These are phyloP conservation scores for Dendrothele bispora DNA, from an alignment of 768 basidiomycete genomes.

Conservation along the genomic window DNA sequence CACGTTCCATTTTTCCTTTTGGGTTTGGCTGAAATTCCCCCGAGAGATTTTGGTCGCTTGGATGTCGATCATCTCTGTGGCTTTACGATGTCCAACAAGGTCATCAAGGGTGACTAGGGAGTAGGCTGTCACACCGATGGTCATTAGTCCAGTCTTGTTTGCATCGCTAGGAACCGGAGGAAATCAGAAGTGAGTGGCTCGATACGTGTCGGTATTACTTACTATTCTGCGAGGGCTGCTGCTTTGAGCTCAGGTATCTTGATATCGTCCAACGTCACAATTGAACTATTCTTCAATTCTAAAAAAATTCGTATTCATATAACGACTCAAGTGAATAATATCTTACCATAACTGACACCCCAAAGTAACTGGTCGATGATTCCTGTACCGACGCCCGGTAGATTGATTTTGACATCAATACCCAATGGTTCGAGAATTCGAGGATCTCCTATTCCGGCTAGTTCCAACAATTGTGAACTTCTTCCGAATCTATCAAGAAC, in stretches of 20 bases:
- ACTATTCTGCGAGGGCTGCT: conserved; percentile 15
- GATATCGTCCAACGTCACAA: conserved; percentile 15
- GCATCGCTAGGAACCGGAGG: neutral
- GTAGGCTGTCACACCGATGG: conserved; percentile 14
- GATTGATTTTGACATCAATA: conserved; percentile 35
- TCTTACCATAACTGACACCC: conserved; percentile 20
- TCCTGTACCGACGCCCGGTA: conserved; percentile 49
- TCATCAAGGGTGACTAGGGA: conserved; percentile 13
- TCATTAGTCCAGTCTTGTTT: conserved; percentile 13
- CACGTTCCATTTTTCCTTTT: too few species aligned
- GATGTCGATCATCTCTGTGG: conserved; percentile 6
- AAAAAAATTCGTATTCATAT: too few species aligned
- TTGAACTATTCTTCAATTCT: conserved; percentile 10
- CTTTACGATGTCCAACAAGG: neutral
- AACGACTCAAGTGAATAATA: neutral
- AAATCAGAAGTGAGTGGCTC: neutral
- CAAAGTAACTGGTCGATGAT: conserved; percentile 39
- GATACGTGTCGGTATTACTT: neutral
- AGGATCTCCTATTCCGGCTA: too few species aligned
- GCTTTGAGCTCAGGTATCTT: conserved; percentile 10
- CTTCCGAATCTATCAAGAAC: too few species aligned
- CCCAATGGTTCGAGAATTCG: too few species aligned
- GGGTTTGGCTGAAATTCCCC: too few species aligned
- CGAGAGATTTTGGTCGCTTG: too few species aligned
- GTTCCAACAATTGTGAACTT: too few species aligned